Percentiles rank a stretch among this genome's conserved stretches.
These are phyloP conservation scores for Trichophaea hybrida DNA, from an alignment of 2,329 filamentous ascomycete species.

Conservation along the genomic window DNA sequence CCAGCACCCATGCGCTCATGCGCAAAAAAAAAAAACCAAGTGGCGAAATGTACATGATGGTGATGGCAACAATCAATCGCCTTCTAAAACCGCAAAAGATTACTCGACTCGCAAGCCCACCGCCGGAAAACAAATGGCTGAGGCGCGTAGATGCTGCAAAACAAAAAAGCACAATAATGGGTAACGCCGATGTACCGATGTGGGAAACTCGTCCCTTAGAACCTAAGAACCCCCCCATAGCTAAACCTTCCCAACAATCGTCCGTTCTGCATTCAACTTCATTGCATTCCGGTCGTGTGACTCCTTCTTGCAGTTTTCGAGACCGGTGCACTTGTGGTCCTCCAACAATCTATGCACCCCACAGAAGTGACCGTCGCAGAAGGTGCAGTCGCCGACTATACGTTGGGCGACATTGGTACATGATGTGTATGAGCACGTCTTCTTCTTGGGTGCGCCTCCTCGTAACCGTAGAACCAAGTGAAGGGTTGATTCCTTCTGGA, in stretches of 20 bases:
- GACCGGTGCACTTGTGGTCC: conserved; percentile 78
- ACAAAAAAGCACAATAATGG: too few species aligned
- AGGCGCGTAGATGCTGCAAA: too few species aligned
- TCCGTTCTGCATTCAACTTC: conserved; percentile 82
- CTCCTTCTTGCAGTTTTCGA: conserved; percentile 97
- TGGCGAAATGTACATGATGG: too few species aligned
- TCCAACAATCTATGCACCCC: conserved; percentile 88
- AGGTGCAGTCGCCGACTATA: conserved; percentile 90
- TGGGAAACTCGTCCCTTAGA: neutral
- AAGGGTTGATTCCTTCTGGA: conserved; percentile 98
- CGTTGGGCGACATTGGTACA: conserved; percentile 79
- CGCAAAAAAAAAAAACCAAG: too few species aligned
- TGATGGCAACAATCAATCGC: too few species aligned
- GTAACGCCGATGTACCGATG: too few species aligned
- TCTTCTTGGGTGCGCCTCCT: conserved; percentile 77
- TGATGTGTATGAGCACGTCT: conserved; percentile 74
- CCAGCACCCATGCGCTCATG: neutral
- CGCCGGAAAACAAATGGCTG: too few species aligned
- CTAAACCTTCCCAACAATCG: conserved; percentile 72
- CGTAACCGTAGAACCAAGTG: conserved; percentile 95
- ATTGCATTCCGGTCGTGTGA: conserved; percentile 87
- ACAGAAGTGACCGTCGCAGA: conserved; percentile 89
- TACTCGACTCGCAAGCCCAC: too few species aligned
- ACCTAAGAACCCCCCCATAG: neutral
- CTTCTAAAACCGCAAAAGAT: too few species aligned